phyloP scores from a whole-genome alignment of 805 yeast genomes.

The Spathaspora arborariae region DNA sequence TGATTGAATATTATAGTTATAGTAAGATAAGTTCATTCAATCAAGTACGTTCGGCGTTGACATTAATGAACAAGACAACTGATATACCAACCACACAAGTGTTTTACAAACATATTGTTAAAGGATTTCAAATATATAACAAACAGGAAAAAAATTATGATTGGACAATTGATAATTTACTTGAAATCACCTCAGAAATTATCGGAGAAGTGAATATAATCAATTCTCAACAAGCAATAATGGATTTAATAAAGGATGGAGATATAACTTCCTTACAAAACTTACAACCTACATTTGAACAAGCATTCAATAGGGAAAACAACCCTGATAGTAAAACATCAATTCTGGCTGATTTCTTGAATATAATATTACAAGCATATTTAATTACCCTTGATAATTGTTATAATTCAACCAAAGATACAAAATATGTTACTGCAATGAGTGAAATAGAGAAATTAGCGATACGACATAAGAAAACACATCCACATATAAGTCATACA shows the following conservation, averaged over 20 bases:
- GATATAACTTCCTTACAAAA: neutral
- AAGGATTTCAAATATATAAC: slow-evolving; percentile 9
- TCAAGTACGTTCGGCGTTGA: slow-evolving; percentile 12
- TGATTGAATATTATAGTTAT: slow-evolving; percentile 15
- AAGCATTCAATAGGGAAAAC: neutral
- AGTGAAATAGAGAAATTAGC: neutral
- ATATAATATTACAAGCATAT: neutral
- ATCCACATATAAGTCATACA: neutral
- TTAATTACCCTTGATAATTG: neutral
- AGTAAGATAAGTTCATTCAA: slow-evolving; percentile 8
- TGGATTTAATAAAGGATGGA: neutral
- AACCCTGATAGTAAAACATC: neutral
- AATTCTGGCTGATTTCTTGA: neutral
- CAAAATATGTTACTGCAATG: neutral
- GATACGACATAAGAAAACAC: neutral
- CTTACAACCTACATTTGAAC: neutral
- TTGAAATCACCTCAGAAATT: neutral
- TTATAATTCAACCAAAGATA: neutral
- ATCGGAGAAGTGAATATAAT: neutral
- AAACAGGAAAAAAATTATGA: neutral
- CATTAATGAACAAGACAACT: slow-evolving; percentile 16
- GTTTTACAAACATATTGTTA: slow-evolving; percentile 20
- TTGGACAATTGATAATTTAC: slow-evolving; percentile 6
- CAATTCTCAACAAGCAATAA: neutral
- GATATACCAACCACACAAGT: slow-evolving; percentile 31